These are phyloP conservation scores for Phlyctochytrium bullatum DNA, from an alignment of 192 early-diverging fungal species.

Conservation along the genomic window DNA sequence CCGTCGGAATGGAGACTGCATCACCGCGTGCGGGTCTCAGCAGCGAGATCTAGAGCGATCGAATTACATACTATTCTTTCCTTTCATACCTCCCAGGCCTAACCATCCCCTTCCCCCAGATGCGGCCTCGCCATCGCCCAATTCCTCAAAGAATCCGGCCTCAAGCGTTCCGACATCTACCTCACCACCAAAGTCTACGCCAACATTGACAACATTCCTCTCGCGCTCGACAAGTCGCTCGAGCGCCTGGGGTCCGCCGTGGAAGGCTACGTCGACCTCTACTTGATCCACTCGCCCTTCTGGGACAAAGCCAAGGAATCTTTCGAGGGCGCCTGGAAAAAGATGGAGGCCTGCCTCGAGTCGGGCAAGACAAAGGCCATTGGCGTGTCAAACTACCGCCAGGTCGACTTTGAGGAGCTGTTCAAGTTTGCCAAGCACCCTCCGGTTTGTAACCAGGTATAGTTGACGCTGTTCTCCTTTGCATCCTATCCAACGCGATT, in stretches of 20 bases:
- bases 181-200: constrained; percentile 38
- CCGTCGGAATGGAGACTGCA: too few species aligned
- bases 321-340: constrained; percentile 66
- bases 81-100: too few species aligned
- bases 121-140: constrained; percentile 30
- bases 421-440: constrained; percentile 21
- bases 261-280: constrained; percentile 69
- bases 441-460: constrained; percentile 13
- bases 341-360: constrained; percentile 69
- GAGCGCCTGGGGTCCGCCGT: constrained; percentile 60
- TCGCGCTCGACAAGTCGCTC: constrained; percentile 34
- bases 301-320: constrained; percentile 11
- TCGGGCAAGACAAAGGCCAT: constrained; percentile 69
- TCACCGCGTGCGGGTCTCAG: too few species aligned
- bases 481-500: background rate
- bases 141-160: constrained; percentile 23
- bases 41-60: too few species aligned
- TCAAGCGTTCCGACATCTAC: constrained; percentile 55
- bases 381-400: constrained; percentile 74
- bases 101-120: too few species aligned
- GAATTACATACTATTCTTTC: too few species aligned
- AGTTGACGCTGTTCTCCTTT: background rate
- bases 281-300: constrained; percentile 79
- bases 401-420: constrained; percentile 13
- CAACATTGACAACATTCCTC: background rate